Base-by-base conservation (phyloP, 2,329 filamentous ascomycete genomes). In the Fusarium udum region DNA sequence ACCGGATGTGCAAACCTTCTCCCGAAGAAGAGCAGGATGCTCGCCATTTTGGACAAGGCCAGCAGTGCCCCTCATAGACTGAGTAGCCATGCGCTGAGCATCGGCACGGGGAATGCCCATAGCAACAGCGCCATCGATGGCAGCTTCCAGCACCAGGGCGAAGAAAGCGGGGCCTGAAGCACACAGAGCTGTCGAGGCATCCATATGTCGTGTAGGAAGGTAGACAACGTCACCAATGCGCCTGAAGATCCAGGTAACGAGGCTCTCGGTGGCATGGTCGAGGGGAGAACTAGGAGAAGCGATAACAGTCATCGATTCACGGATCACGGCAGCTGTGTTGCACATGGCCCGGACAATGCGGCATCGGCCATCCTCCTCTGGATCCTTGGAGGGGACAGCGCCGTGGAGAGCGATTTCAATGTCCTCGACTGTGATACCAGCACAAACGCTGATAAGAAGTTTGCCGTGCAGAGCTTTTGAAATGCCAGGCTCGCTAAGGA, bases 301-400 rank as follows among this genome's bases (percentile, higher is more conserved):
- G 74, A 97, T 92, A 61, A 96, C 90, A 8, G 92, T 95, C 93
- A 96, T 96, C 75, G 89, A 91, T 82, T 97, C 92, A 52, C 93
- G 85, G 65, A 97, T 92, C 55, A 93, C 87, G 32, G 91, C 91
- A 16, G 94, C 93, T 0, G 93, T 95, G 84, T 97, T 97, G 75
- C 94, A 94, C 89, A 97, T 94, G 61, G 92, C 93, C 37, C 94
- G 88, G 9, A 97, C 91, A 49, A 96, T 87, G 46, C 88, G 85
- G 81, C 89, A 92, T 43, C 85, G 83, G 34, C 85, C 85, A 62
- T 85, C 84, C 62, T 83, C 80, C 10, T 83, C 82, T 22, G 84
- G 81, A 74, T 84, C 82, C 69, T 85, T 82, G n/a, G 83, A 82
- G 42, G 86, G 84, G 26, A 87, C 82, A 15, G 85, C 83, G 32